Percentiles rank a stretch among this genome's conserved stretches.
These are phyloP conservation scores for Verticillium nonalfalfae DNA, from an alignment of 2,329 filamentous ascomycete genomes.

Conservation along the genomic window DNA sequence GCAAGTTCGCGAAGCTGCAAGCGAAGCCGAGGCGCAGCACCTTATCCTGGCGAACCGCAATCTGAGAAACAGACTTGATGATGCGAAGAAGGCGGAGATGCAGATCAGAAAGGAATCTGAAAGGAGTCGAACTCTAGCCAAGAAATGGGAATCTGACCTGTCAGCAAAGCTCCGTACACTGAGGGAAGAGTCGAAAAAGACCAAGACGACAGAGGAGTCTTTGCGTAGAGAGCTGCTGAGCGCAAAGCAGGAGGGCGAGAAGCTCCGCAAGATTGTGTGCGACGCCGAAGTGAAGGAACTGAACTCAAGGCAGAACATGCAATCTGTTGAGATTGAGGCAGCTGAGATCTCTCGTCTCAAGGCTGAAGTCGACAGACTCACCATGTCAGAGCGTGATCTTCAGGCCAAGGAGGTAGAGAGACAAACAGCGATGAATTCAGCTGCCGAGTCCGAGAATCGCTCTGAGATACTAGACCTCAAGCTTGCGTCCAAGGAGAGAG, in stretches of 20 bases:
- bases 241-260: constrained; percentile 54
- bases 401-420: constrained; percentile 59
- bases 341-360: constrained; percentile 55
- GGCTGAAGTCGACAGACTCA: constrained; percentile 52
- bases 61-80: constrained; percentile 65
- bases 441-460: constrained; percentile 51
- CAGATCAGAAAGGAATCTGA: constrained; percentile 68
- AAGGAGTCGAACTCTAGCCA: constrained; percentile 63
- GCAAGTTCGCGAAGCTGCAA: constrained; percentile 69
- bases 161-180: constrained; percentile 59
- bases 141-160: constrained; percentile 72
- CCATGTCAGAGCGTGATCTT: constrained; percentile 54
- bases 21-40: constrained; percentile 77
- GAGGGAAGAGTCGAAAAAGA: constrained; percentile 64
- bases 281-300: constrained; percentile 64
- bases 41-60: constrained; percentile 70
- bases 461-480: constrained; percentile 54
- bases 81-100: constrained; percentile 63
- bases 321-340: constrained; percentile 54
- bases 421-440: constrained; percentile 48
- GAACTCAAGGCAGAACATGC: constrained; percentile 55
- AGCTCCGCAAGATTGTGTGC: constrained; percentile 59
- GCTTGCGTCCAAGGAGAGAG: constrained; percentile 43
- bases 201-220: constrained; percentile 48
- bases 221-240: constrained; percentile 53